Evolutionary conservation across 1,139 yeast genomes (phyloP).

Genomic region (Candida tetrigidarum): DNA sequence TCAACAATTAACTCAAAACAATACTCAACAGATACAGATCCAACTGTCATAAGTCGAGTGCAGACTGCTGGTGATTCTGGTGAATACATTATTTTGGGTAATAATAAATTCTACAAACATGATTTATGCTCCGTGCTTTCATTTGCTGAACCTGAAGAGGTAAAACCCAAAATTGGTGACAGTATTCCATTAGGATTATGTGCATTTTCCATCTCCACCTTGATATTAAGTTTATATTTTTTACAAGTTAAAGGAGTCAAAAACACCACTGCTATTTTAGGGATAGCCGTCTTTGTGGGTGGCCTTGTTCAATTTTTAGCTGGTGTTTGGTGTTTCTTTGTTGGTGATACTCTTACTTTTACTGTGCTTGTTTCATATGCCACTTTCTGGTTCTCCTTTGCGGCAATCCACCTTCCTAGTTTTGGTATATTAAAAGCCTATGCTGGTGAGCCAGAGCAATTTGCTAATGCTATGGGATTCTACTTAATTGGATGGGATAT

Average conservation of each 20-base stretch:
- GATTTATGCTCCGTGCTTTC: slow-evolving; percentile 29
- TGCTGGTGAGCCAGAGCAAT: slow-evolving; percentile 33
- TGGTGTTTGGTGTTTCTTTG: slow-evolving; percentile 55
- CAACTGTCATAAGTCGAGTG: slow-evolving; percentile 8
- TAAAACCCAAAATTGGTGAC: slow-evolving; percentile 46
- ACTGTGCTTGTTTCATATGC: slow-evolving; percentile 49
- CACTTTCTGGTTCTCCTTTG: slow-evolving; percentile 47
- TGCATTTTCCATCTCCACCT: slow-evolving; percentile 55
- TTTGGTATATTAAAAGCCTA: slow-evolving; percentile 65
- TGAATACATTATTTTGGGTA: slow-evolving; percentile 33
- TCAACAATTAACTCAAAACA: slow-evolving; percentile 1
- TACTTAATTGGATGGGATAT: slow-evolving; percentile 50
- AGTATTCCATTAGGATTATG: slow-evolving; percentile 66
- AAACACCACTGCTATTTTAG: slow-evolving; percentile 44
- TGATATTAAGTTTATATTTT: slow-evolving; percentile 47
- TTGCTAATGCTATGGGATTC: slow-evolving; percentile 42
- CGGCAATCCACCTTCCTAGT: slow-evolving; percentile 35
- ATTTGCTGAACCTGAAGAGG: slow-evolving; percentile 23
- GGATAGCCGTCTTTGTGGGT: slow-evolving; percentile 49
- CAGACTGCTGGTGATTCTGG: slow-evolving; percentile 29
- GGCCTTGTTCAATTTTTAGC: slow-evolving; percentile 52
- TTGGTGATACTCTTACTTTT: slow-evolving; percentile 46
- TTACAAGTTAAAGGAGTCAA: slow-evolving; percentile 46
- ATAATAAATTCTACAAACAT: slow-evolving; percentile 33
- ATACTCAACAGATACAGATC: not conserved